A percentile compares a stretch with the other conserved stretches of the same genome.
Evolutionary conservation across 306 rosid genomes (phyloP).

Genomic region (Lathyrus oleraceus): DNA sequence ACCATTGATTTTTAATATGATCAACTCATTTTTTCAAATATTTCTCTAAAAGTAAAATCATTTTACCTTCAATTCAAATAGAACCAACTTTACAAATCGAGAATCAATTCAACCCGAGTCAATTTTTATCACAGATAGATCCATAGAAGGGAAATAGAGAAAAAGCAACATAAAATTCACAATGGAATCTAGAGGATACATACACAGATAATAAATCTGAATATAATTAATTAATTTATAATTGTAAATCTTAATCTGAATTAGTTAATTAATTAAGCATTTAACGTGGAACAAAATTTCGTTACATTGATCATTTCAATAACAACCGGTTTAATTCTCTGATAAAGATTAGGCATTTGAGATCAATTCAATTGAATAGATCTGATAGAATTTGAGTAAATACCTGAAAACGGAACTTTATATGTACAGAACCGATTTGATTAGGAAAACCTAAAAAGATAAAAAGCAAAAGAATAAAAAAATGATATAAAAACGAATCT

Average conservation of each 20-base stretch:
- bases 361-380: constrained; percentile 27
- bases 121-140: no score
- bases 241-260: neutral
- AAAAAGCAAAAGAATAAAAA: neutral
- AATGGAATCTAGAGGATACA: neutral
- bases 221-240: neutral
- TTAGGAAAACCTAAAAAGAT: constrained; percentile 9
- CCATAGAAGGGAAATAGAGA: neutral
- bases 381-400: neutral
- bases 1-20: no score
- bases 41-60: no score
- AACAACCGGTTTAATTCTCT: neutral
- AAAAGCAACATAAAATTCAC: neutral
- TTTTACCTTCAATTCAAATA: no score
- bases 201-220: constrained; percentile 9
- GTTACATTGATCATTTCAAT: constrained; percentile 9
- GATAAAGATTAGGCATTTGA: neutral
- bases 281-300: neutral
- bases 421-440: constrained; percentile 25
- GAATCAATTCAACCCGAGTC: no score
- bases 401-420: constrained; percentile 41
- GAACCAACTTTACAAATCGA: no score
- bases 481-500: constrained; percentile 1
- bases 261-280: neutral
- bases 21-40: no score